Percentiles rank a stretch among this genome's conserved stretches.
phyloP scores from a whole-genome alignment of 2,329 filamentous ascomycete genomes.

The Teratosphaeria nubilosa region DNA sequence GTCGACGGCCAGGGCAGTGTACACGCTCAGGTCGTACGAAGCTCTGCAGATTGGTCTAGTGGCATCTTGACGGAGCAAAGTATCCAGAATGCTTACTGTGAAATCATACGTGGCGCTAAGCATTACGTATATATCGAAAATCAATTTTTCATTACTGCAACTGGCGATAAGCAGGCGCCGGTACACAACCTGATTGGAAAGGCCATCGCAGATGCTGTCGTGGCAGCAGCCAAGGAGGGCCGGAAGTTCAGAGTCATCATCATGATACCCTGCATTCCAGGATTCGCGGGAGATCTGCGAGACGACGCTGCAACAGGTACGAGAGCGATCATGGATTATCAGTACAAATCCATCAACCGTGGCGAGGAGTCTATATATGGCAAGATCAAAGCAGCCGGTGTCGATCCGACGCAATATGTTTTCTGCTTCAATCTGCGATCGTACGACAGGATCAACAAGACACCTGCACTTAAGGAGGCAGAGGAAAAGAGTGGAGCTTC shows the following conservation, averaged over 20 bases:
- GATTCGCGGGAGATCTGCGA: conserved; percentile 84
- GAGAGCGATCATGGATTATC: conserved; percentile 94
- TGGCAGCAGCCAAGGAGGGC: conserved; percentile 68
- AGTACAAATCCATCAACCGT: conserved; percentile 90
- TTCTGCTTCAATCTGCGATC: conserved; percentile 91
- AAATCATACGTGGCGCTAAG: conserved; percentile 75
- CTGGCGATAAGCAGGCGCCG: conserved; percentile 74
- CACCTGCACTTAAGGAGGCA: conserved; percentile 58
- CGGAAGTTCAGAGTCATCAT: conserved; percentile 88
- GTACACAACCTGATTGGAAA: conserved; percentile 80
- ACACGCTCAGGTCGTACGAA: conserved; percentile 76
- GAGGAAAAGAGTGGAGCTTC: conserved; percentile 73
- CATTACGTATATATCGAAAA: conserved; percentile 98
- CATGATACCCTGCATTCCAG: conserved; percentile 81
- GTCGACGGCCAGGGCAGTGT: conserved; percentile 55
- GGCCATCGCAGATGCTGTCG: conserved; percentile 83
- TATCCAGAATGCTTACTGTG: conserved; percentile 78
- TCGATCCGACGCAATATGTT: conserved; percentile 71
- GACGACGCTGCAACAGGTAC: conserved; percentile 77
- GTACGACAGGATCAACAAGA: conserved; percentile 86
- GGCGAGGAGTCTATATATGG: conserved; percentile 86
- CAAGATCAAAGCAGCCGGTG: conserved; percentile 60
- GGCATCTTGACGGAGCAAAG: conserved; percentile 76
- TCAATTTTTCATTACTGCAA: conserved; percentile 92
- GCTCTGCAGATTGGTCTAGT: conserved; percentile 86